These are phyloP conservation scores for Harringtonia lauricola DNA, from an alignment of 2,329 filamentous ascomycete species.

Conservation along the genomic window DNA sequence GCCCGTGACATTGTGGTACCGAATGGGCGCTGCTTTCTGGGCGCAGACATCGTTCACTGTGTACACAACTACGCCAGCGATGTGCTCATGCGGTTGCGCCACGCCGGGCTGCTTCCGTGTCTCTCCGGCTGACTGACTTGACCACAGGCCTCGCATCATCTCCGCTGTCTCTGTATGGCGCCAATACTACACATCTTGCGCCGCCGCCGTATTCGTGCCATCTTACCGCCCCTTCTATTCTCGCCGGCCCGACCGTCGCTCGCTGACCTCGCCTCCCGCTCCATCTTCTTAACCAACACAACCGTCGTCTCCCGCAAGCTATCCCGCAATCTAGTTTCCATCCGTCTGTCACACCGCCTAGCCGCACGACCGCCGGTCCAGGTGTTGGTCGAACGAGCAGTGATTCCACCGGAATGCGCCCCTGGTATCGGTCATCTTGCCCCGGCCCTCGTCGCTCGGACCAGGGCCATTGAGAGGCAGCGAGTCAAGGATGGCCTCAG, in stretches of 20 bases:
- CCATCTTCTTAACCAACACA: constrained; percentile 57
- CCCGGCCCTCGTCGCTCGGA: constrained; percentile 50
- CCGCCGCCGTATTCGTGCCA: constrained; percentile 42
- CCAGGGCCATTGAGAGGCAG: constrained; percentile 54
- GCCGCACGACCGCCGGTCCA: constrained; percentile 47
- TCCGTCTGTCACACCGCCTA: constrained; percentile 52
- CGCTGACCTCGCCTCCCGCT: constrained; percentile 48
- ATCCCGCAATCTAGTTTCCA: constrained; percentile 51
- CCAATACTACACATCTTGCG: constrained; percentile 56
- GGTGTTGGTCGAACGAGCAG: constrained; percentile 49
- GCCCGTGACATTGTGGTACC: no score
- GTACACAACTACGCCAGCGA: no score
- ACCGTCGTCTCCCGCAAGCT: constrained; percentile 53
- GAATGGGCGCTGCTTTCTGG: no score
- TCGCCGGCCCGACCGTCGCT: constrained; percentile 48
- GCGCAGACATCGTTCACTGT: no score
- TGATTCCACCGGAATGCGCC: constrained; percentile 55
- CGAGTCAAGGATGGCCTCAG: constrained; percentile 55
- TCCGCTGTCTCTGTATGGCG: constrained; percentile 50
- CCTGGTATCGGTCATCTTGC: constrained; percentile 34
- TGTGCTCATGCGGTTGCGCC: no score
- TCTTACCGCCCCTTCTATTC: constrained; percentile 44
- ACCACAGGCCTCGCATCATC: constrained; percentile 45
- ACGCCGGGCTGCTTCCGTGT: background rate
- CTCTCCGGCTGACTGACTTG: background rate